Base-by-base conservation (phyloP, 371 early-diverging fungal genomes). In the Mucor racemosus region DNA sequence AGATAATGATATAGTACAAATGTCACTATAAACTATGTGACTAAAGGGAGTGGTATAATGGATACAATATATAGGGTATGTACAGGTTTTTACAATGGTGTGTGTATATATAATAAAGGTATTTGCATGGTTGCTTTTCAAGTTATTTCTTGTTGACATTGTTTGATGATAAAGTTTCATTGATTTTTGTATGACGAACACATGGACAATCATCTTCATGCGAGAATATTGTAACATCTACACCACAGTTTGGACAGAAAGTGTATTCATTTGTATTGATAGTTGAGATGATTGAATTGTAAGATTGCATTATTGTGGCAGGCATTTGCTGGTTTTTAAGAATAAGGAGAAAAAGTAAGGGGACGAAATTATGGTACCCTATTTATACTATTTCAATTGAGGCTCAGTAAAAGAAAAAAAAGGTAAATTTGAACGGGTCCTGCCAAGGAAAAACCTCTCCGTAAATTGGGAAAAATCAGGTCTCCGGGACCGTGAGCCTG, bases 191-290 rank as follows among this genome's bases (percentile, higher is more conserved):
- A 55, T 62, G 62, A 11, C 64, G 64, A 13, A 64, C 56, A 35
- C 64, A 57, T 31, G 69, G 65, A 57, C 74, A 73, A 17, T 66
- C 63, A 50, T 65, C 69, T 55, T 73, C 74, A 60, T 73, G 69
- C 39, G 74, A 69, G 39, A 60, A 73, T 9, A 63, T 56, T 34
- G 66, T 62, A 14, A 58, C 62, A 59, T 73, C 74, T 7, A 73
- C 62, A 53, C 74, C 74, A 56, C 74, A 73, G 11, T 66, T 48
- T 13, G 74, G 69, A 53, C 73, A 73, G 40, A 73, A 73, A 4
- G 69, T 60, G 17, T 63, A 68, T 14, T 58, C 63, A 21, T 42
- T 48, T n/a, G 58, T 13, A 3, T 41, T 38, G 1, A 38, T 41
- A 33, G 34, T 54, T 15, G 17, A n/a, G n/a, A 33, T 34, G 6